Conservation (phyloP, 1,284 basidiomycete genomes). For the Caloboletus inedulis region DNA sequence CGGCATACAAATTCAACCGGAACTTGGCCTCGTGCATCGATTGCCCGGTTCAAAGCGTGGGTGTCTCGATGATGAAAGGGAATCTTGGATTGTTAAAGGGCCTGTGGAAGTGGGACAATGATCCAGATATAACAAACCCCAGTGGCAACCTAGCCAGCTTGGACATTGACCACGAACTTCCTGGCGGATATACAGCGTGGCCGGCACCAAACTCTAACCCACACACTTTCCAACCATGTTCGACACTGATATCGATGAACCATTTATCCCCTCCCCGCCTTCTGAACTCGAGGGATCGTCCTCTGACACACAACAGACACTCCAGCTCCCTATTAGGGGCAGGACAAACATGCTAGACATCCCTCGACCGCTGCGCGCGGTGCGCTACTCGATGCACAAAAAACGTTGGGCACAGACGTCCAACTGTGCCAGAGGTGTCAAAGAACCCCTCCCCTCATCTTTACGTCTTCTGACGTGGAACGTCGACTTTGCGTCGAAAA, state of each 20-base stretch:
- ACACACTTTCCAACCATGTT: conserved; percentile 23
- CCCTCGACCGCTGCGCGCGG: conserved; percentile 31
- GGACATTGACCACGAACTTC: conserved; percentile 13
- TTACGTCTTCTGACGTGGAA: conserved; percentile 67
- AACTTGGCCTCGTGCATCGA: conserved; percentile 31
- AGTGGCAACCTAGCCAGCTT: background rate
- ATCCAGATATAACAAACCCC: conserved; percentile 1
- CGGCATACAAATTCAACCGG: conserved; percentile 14
- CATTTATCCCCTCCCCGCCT: conserved; percentile 31
- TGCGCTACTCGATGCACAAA: conserved; percentile 34
- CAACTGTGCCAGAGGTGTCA: conserved; percentile 32
- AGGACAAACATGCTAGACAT: conserved; percentile 26
- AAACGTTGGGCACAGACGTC: conserved; percentile 35
- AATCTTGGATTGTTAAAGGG: conserved; percentile 17
- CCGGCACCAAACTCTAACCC: conserved; percentile 6
- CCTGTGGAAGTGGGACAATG: background rate
- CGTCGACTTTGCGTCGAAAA: conserved; percentile 46
- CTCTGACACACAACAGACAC: conserved; percentile 33
- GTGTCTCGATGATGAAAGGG: conserved; percentile 8
- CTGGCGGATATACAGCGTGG: conserved; percentile 15
- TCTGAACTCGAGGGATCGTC: conserved; percentile 29
- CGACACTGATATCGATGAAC: conserved; percentile 30
- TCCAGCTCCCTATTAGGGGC: conserved; percentile 19
- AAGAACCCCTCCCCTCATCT: conserved; percentile 38
- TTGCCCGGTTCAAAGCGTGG: conserved; percentile 11